Evolutionary conservation across 2,329 filamentous ascomycete species (phyloP).

Genomic region (Calycina marina): DNA sequence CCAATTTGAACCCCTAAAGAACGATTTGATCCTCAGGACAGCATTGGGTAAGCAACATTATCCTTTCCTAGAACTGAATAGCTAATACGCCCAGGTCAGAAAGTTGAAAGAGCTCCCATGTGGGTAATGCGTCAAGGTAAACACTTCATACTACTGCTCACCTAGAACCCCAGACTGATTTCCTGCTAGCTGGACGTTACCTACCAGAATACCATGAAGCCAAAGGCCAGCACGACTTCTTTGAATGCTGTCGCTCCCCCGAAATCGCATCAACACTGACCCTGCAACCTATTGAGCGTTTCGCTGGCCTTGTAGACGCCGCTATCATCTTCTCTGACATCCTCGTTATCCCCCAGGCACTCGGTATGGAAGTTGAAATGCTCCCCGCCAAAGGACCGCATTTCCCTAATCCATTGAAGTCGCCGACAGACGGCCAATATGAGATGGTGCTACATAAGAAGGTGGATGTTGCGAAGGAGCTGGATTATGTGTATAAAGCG

Average conservation of each 20-base stretch:
- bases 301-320: slow-evolving; percentile 77
- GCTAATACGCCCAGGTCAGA: slow-evolving; percentile 46
- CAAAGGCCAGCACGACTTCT: slow-evolving; percentile 85
- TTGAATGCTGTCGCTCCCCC: slow-evolving; percentile 88
- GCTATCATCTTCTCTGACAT: slow-evolving; percentile 99
- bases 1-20: slow-evolving; percentile 73
- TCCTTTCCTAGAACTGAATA: slow-evolving; percentile 4
- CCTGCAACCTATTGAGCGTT: slow-evolving; percentile 88
- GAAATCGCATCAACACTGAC: slow-evolving; percentile 90
- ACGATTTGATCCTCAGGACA: slow-evolving; percentile 81
- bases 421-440: slow-evolving; percentile 75
- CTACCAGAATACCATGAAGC: slow-evolving; percentile 95
- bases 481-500: slow-evolving; percentile 92
- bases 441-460: slow-evolving; percentile 56
- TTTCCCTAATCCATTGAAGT: slow-evolving; percentile 72
- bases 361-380: slow-evolving; percentile 99
- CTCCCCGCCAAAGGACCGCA: slow-evolving; percentile 92
- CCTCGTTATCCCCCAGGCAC: slow-evolving; percentile 89
- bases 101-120: slow-evolving; percentile 83
- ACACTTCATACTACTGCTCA: slow-evolving; percentile 6
- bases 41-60: slow-evolving; percentile 51
- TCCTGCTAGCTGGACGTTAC: slow-evolving; percentile 67
- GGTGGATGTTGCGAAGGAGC: slow-evolving; percentile 71
- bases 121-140: slow-evolving; percentile 99
- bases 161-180: slow-evolving; percentile 1